These are phyloP conservation scores for Fusarium acutatum DNA, from an alignment of 2,329 filamentous ascomycete species.

Conservation along the genomic window DNA sequence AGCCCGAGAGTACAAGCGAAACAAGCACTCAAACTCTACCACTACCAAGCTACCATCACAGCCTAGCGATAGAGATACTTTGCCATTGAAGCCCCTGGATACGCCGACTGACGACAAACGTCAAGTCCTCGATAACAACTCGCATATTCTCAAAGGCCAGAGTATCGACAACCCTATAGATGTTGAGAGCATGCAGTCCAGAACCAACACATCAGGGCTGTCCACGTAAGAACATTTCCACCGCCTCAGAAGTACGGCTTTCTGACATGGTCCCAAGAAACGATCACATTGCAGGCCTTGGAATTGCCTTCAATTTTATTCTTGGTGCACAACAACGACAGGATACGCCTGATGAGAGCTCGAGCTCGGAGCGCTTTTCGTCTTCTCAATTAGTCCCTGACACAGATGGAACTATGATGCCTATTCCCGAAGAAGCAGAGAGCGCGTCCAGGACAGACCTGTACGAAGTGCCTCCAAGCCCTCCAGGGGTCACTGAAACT, in stretches of 20 bases:
- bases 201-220: background rate
- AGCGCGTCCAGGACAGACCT: background rate
- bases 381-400: background rate
- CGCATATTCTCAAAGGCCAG: background rate
- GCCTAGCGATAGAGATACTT: background rate
- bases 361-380: background rate
- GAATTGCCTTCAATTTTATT: background rate
- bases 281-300: background rate
- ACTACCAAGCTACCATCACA: background rate
- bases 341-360: background rate
- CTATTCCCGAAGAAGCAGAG: background rate
- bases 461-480: background rate
- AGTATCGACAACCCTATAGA: background rate
- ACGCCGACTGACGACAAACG: background rate
- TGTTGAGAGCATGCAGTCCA: background rate
- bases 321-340: background rate
- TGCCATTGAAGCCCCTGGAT: background rate
- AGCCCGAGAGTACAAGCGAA: constrained; percentile 11
- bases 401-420: background rate
- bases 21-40: background rate
- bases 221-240: background rate
- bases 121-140: background rate
- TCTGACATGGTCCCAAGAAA: background rate
- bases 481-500: background rate
- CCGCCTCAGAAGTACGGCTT: background rate